These are phyloP conservation scores for Filobasidium wieringae DNA, from an alignment of 768 basidiomycete genomes.

Conservation along the genomic window DNA sequence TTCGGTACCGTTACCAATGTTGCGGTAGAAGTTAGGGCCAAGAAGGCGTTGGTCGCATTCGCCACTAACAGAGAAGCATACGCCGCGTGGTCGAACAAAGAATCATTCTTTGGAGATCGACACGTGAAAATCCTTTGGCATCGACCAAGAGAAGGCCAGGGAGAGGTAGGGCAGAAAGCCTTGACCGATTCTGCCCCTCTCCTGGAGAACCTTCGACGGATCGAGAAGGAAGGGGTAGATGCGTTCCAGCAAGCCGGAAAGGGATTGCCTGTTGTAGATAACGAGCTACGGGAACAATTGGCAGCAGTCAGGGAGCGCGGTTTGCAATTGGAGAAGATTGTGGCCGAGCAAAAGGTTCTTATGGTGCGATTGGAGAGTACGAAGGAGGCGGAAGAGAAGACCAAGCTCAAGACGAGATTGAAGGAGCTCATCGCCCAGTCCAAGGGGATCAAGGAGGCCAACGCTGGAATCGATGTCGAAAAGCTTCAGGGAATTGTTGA, in stretches of 20 bases:
- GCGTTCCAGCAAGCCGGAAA: slow-evolving; percentile 22
- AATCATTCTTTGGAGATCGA: slow-evolving; percentile 86
- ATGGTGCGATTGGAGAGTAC: slow-evolving; percentile 57
- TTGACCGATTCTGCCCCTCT: slow-evolving; percentile 69
- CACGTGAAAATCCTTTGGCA: slow-evolving; percentile 97
- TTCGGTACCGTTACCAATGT: slow-evolving; percentile 90
- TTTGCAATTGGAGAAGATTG: slow-evolving; percentile 58
- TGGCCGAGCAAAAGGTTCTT: slow-evolving; percentile 75
- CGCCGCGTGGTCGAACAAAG: slow-evolving; percentile 81
- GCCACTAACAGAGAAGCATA: slow-evolving; percentile 69
- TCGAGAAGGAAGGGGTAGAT: slow-evolving; percentile 19
- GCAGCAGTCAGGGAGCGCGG: slow-evolving; percentile 24
- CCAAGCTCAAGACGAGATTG: slow-evolving; percentile 22
- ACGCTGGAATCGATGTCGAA: slow-evolving; percentile 2
- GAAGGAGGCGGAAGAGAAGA: slow-evolving; percentile 50
- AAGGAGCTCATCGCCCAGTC: not conserved
- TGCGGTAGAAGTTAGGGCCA: slow-evolving; percentile 60
- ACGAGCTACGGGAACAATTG: slow-evolving; percentile 34
- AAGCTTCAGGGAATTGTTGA: slow-evolving; percentile 8
- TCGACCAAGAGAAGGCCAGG: slow-evolving; percentile 81
- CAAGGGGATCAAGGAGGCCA: not conserved
- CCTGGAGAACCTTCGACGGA: slow-evolving; percentile 51
- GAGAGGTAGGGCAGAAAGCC: slow-evolving; percentile 61
- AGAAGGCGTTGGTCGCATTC: slow-evolving; percentile 81
- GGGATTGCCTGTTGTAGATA: slow-evolving; percentile 38